Conservation (phyloP, 2,329 filamentous ascomycete species). For the Apiospora hydei region DNA sequence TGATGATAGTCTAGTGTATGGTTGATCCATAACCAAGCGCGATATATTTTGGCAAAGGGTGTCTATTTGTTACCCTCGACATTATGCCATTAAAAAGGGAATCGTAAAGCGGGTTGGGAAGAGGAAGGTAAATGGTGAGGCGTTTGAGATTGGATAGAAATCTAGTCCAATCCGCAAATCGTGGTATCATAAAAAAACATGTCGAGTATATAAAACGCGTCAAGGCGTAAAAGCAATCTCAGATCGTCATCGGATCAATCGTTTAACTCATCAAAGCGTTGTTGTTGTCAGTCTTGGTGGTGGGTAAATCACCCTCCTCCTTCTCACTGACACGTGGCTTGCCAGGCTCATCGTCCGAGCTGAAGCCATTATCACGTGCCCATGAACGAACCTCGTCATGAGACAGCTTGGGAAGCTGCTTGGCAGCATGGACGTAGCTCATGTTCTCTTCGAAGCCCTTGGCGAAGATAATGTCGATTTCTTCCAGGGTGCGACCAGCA, state of each 20-base stretch:
- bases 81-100: slow-evolving; percentile 17
- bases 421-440: slow-evolving; percentile 64
- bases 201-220: neutral
- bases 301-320: slow-evolving; percentile 4
- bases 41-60: neutral
- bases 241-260: neutral
- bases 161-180: slow-evolving; percentile 13
- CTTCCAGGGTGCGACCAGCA: slow-evolving; percentile 56
- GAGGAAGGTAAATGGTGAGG: neutral
- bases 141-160: neutral
- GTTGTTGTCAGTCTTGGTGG: slow-evolving; percentile 4
- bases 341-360: slow-evolving; percentile 9
- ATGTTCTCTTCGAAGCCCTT: slow-evolving; percentile 67
- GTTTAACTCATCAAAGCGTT: slow-evolving; percentile 22
- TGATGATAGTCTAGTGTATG: neutral
- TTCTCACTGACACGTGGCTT: slow-evolving; percentile 19
- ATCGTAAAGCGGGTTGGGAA: neutral
- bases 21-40: neutral
- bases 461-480: slow-evolving; percentile 66
- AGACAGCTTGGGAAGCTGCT: slow-evolving; percentile 61
- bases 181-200: slow-evolving; percentile 1
- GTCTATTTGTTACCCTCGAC: neutral
- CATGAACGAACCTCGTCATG: slow-evolving; percentile 61
- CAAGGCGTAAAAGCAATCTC: neutral
- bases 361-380: slow-evolving; percentile 44